Evolutionary conservation across 192 early-diverging fungal genomes (phyloP).

Genomic region (Endogone sp.): DNA sequence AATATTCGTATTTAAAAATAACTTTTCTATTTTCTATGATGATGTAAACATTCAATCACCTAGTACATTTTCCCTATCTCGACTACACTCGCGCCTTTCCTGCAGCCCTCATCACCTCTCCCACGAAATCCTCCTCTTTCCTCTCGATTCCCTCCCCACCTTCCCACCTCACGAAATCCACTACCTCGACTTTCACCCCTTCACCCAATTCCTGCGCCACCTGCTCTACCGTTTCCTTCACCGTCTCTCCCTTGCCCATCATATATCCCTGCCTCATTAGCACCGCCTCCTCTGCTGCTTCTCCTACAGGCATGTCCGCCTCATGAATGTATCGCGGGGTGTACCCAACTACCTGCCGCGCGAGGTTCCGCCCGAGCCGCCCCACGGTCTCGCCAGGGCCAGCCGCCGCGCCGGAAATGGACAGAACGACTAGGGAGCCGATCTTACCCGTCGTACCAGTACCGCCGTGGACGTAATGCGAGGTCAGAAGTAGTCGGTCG

Average conservation of each 20-base stretch:
- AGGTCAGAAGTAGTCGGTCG: constrained; percentile 37
- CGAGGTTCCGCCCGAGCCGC: constrained; percentile 55
- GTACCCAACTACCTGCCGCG: constrained; percentile 87
- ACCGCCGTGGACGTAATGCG: constrained; percentile 75
- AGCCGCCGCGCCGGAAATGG: constrained; percentile 26
- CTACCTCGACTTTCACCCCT: constrained; percentile 49
- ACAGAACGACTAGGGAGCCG: constrained; percentile 72
- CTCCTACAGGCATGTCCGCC: constrained; percentile 35
- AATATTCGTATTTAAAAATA: too few species aligned
- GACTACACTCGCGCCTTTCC: too few species aligned
- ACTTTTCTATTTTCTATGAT: too few species aligned
- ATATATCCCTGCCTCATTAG: too few species aligned
- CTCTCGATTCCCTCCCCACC: constrained; percentile 86
- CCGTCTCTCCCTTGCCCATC: constrained; percentile 42
- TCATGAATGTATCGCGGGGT: constrained; percentile 56
- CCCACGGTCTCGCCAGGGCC: constrained; percentile 22
- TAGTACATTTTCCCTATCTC: too few species aligned
- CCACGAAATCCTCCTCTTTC: constrained; percentile 70
- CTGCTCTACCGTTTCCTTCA: constrained; percentile 57
- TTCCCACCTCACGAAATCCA: constrained; percentile 73
- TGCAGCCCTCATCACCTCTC: constrained; percentile 57
- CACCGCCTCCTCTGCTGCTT: too few species aligned
- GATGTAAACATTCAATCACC: too few species aligned
- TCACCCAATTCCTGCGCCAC: constrained; percentile 48
- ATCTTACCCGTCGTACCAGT: constrained; percentile 68